A percentile compares a stretch with the other conserved stretches of the same genome.
These are phyloP conservation scores for Suhomyces bribrorum DNA, from an alignment of 1,139 yeast species.

Conservation along the genomic window DNA sequence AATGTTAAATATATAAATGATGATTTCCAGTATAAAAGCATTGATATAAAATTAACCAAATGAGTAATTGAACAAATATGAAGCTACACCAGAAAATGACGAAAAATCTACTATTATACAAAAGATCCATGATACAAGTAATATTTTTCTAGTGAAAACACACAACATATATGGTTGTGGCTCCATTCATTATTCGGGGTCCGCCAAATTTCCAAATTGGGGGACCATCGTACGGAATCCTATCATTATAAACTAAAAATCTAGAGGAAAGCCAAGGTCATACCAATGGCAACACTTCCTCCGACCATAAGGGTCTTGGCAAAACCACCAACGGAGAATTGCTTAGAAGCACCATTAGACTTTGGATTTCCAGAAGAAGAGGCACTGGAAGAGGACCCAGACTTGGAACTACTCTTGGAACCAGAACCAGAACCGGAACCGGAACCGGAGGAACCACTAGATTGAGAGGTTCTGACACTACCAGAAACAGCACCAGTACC, in stretches of 20 bases:
- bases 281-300: slow-evolving; percentile 19
- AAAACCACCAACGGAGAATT: slow-evolving; percentile 18
- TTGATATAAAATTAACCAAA: no score
- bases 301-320: slow-evolving; percentile 26
- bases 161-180: no score
- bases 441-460: slow-evolving; percentile 9
- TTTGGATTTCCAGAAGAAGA: slow-evolving; percentile 15
- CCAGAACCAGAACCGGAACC: slow-evolving; percentile 21
- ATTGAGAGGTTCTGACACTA: slow-evolving; percentile 5
- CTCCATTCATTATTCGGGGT: not conserved
- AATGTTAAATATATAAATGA: no score
- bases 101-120: no score
- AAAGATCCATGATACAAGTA: no score
- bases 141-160: no score
- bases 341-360: slow-evolving; percentile 18
- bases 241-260: not conserved
- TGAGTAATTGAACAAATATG: not conserved
- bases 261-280: slow-evolving; percentile 17
- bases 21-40: no score
- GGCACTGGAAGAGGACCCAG: slow-evolving; percentile 6
- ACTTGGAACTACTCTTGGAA: slow-evolving; percentile 8
- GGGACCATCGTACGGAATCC: not conserved
- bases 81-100: not conserved
- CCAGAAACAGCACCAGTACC: slow-evolving; percentile 23
- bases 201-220: not conserved